A percentile compares a stretch with the other conserved stretches of the same genome.
Evolutionary conservation across 75 land plant species (phyloP).

Genomic region (Adiantum capillusveneris): DNA sequence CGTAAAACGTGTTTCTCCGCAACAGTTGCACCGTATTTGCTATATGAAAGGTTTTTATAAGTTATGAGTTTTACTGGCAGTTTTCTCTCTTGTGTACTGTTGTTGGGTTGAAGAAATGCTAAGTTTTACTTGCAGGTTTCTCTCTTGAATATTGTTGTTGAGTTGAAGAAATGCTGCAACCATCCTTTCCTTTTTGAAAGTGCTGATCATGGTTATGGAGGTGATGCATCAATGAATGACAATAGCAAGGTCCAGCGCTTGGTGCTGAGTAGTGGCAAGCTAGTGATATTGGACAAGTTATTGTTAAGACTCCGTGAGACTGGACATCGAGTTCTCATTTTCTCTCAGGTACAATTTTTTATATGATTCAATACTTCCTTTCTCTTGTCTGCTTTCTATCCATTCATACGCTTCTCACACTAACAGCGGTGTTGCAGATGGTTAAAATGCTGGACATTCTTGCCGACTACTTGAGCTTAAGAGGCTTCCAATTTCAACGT

Average conservation of each 20-base stretch:
- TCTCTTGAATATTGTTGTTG: conserved; percentile 93
- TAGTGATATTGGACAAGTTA: conserved; percentile 88
- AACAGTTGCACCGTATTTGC: no score
- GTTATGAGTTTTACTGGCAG: no score
- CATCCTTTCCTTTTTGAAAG: conserved; percentile 99
- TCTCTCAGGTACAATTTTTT: conserved; percentile 90
- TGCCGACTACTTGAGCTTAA: conserved; percentile 88
- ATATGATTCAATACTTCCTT: neutral
- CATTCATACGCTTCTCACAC: no score
- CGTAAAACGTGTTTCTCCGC: no score
- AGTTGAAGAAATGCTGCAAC: conserved; percentile 99
- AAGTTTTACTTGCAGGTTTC: conserved; percentile 81
- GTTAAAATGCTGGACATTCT: conserved; percentile 97
- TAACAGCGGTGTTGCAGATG: no score
- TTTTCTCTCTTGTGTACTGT: no score
- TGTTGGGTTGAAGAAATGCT: no score
- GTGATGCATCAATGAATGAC: conserved; percentile 56
- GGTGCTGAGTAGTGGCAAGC: conserved; percentile 93
- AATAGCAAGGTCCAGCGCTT: conserved; percentile 85
- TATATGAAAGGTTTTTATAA: no score
- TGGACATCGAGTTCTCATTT: conserved; percentile 91
- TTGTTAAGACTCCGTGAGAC: conserved; percentile 72
- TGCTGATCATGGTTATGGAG: conserved; percentile 99
- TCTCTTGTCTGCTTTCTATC: neutral
- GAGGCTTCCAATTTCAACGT: conserved; percentile 96